Evolutionary conservation across 495 filamentous ascomycete species (phyloP), one percentile per base, ranked within the genome.

Genomic region (Xylaria curta): DNA sequence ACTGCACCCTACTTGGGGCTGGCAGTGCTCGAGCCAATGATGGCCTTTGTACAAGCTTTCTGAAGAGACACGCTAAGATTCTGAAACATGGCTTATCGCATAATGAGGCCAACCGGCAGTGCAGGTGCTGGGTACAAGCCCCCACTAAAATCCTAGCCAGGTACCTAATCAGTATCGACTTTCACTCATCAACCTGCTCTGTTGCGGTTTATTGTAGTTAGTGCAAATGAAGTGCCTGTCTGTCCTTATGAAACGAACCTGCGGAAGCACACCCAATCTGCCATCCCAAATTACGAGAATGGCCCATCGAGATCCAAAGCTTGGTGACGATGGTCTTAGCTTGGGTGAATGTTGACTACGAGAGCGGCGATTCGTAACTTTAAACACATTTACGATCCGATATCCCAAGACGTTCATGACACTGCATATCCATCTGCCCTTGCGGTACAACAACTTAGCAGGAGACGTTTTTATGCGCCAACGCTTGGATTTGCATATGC

Each of bases 21-120:
- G 15, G 21, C 33, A 26, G 42, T 49, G 62, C 58, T 56, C 33
- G 2, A 67, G 49, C 65, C 65, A 67, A 67, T 67, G n/a, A 15
- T 19, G 21, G 33, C n/a, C 47, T 42, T 13, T 1, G 49, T 4
- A 40, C 36, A 56, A 56, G 65, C 49, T 26, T 63, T 63, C 21
- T 24, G 13, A 15, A 44, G 64, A 49, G 64, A 33, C 44, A 66
- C 64, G 64, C 64, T 66, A 66, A 66, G 46, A 51, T 33, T 69
- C 67, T 69, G 67, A 69, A 69, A 69, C 67, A 69, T 47, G 33
- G 67, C 67, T 69, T 61, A 33, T 44, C 26, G 36, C 53, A 38
- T 26, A 56, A 40, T 46, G 44, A 47, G 53, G 24, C 53, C 49
- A 46, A 36, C 42, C 40, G 63, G 63, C 63, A 66, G 42, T 51